phyloP scores from a whole-genome alignment of 805 yeast species.

The Nakazawaea sp. region DNA sequence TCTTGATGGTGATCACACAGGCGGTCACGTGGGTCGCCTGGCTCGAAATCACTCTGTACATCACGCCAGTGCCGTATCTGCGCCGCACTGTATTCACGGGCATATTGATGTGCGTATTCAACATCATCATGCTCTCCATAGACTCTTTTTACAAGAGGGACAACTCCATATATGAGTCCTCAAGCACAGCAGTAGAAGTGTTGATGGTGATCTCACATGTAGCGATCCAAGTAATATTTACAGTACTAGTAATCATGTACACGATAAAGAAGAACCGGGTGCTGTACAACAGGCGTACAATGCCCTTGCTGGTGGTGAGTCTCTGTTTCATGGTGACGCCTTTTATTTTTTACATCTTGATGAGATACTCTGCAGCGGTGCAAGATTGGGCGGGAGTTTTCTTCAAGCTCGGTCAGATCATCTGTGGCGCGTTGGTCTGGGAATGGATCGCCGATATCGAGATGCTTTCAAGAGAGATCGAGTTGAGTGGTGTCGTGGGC shows the following conservation, averaged over 20 bases:
- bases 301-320: constrained; percentile 42
- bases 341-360: constrained; percentile 22
- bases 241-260: constrained; percentile 1
- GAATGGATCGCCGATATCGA: constrained; percentile 59
- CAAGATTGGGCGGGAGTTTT: constrained; percentile 44
- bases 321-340: constrained; percentile 29
- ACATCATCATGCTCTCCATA: constrained; percentile 19
- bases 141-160: constrained; percentile 12
- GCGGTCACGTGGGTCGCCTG: constrained; percentile 46
- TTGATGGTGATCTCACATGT: constrained; percentile 5
- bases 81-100: constrained; percentile 26
- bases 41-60: constrained; percentile 41
- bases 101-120: constrained; percentile 21
- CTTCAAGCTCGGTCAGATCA: constrained; percentile 38
- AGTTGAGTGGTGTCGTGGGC: constrained; percentile 55
- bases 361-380: constrained; percentile 27
- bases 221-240: constrained; percentile 6
- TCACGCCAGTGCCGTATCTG: constrained; percentile 15
- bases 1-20: constrained; percentile 34
- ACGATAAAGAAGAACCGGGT: constrained; percentile 16
- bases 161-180: too few species aligned
- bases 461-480: constrained; percentile 39
- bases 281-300: constrained; percentile 36
- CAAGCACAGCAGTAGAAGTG: background rate
- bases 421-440: constrained; percentile 51